A percentile compares a stretch with the other conserved stretches of the same genome.
Conservation (phyloP, 2,329 filamentous ascomycete genomes). For the Penicillium brasilianum region DNA sequence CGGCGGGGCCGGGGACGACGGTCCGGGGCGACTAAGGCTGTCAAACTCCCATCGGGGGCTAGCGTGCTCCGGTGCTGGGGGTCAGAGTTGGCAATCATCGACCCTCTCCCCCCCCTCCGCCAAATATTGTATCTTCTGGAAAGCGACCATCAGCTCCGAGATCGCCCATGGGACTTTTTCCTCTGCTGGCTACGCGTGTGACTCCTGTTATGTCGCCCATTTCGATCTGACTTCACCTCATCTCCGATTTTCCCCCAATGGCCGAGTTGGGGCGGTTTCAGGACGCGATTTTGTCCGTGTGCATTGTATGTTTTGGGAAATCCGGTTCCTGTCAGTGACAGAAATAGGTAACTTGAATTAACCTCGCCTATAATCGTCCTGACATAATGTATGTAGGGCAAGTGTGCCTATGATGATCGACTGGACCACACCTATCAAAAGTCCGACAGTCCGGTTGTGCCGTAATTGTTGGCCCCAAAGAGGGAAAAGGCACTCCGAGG, state of each 20-base stretch:
- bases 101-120: background rate
- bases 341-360: constrained; percentile 1
- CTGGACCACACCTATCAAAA: background rate
- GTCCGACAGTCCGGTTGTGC: background rate
- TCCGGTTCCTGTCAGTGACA: constrained; percentile 1
- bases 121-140: background rate
- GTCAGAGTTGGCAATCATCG: constrained; percentile 29
- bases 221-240: constrained; percentile 8
- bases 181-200: constrained; percentile 8
- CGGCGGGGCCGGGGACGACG: constrained; percentile 27
- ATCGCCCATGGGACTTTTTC: background rate
- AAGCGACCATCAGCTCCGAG: background rate
- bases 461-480: background rate
- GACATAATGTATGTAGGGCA: background rate
- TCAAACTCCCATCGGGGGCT: constrained; percentile 18
- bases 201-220: background rate
- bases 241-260: background rate
- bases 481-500: background rate
- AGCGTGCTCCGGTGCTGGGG: constrained; percentile 20
- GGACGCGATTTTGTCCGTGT: constrained; percentile 14
- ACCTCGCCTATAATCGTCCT: background rate
- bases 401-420: background rate
- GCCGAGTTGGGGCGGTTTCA: constrained; percentile 22
- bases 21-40: constrained; percentile 30
- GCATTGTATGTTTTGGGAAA: constrained; percentile 4